Evolutionary conservation across 2,329 filamentous ascomycete genomes (phyloP), one percentile per base, ranked within the genome.

Genomic region (Botryotinia globosa): DNA sequence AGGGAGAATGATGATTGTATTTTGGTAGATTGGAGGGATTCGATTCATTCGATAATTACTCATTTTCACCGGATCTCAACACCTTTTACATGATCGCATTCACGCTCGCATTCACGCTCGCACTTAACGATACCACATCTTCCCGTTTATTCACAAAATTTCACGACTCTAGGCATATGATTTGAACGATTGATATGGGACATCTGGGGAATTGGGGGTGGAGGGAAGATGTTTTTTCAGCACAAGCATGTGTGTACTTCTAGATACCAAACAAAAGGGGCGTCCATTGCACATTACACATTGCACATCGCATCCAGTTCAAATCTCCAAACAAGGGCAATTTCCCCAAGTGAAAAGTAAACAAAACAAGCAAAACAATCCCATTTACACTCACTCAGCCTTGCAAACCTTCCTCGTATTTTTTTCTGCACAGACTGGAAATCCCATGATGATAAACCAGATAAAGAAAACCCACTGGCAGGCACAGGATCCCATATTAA

Each of bases 121-220:
- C 29, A 51, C 20, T 61, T 45, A 45, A 18, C 39, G 39, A 42
- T 68, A 56, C 42, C 34, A 64, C 71, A 73, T 74, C 63, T 71
- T 75, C 69, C 64, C 65, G 58, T 74, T 67, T 68, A 61, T 32
- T 71, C 71, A 72, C 62, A 67, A 44, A 51, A 42, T 25, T 69
- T 65, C 76, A 75, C 68, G 74, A 73, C 62, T 54, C 45, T 70
- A 75, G 72, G 74, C 70, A 77, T 74, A 78, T 73, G 77, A 78
- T 75, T 68, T 70, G 72, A 78, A 66, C 54, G 77, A 76, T 64
- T 74, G 71, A 69, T 69, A 54, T 56, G 61, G 69, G 45, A 34
- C 63, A 63, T 69, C 34, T 22, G 44, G 61, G 54, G 65, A 69
- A 71, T 69, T 61, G 65, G 61, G 59, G n/a, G n/a, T 56, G n/a